Conservation (phyloP, 2,329 filamentous ascomycete genomes). For the Lachnellula subtilissima region DNA sequence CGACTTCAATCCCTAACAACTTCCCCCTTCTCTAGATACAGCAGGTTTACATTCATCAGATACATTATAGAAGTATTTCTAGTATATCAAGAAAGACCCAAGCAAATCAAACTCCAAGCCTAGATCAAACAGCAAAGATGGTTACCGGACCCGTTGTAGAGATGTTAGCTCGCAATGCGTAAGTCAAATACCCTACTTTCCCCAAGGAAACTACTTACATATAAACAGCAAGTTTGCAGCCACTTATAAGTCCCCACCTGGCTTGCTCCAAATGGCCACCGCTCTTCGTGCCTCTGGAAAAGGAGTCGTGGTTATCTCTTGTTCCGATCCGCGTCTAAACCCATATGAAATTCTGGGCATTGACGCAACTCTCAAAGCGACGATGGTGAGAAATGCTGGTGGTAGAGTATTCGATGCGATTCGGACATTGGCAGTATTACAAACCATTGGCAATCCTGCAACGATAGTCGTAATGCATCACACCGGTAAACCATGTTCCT, state of each 20-base stretch:
- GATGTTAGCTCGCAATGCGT: conserved; percentile 21
- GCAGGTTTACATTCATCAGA: no score
- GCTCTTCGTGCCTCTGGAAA: conserved; percentile 9
- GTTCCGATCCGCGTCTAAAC: conserved; percentile 21
- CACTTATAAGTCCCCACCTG: conserved; percentile 14
- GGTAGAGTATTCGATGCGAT: conserved; percentile 20
- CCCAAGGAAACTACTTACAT: neutral
- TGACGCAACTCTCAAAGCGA: conserved; percentile 13
- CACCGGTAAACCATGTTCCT: conserved; percentile 9
- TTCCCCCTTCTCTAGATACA: neutral
- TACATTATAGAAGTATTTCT: no score
- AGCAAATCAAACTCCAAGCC: neutral
- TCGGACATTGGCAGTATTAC: conserved; percentile 15
- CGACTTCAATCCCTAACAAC: neutral
- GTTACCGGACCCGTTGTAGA: conserved; percentile 15
- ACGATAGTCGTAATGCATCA: conserved; percentile 24
- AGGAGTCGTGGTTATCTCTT: conserved; percentile 20
- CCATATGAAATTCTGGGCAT: conserved; percentile 15
- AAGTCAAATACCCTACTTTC: neutral
- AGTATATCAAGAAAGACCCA: no score
- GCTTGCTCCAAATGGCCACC: conserved; percentile 14
- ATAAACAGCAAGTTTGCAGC: conserved; percentile 9
- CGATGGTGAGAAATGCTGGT: conserved; percentile 21
- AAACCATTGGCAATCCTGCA: conserved; percentile 16
- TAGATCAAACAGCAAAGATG: conserved; percentile 10